Conservation (phyloP, 1,284 basidiomycete species). For the Cystobasidium pallidum region DNA sequence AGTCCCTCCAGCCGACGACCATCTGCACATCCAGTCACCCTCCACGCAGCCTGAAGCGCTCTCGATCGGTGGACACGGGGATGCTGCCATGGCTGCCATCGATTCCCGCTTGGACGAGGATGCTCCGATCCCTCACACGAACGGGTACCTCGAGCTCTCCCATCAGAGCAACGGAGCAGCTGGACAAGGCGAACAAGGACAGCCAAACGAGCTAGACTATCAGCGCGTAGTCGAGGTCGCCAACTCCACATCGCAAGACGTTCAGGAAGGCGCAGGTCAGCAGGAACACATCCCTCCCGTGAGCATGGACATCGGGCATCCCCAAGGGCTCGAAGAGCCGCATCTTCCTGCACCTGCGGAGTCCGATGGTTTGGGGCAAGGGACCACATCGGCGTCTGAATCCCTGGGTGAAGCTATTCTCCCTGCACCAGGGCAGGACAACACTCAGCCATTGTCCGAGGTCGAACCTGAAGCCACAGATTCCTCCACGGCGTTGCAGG, state of each 20-base stretch:
- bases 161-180: too few relatives aligned
- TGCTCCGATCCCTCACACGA: slow-evolving; percentile 32
- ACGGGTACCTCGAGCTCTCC: slow-evolving; percentile 23
- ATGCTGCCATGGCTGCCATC: slow-evolving; percentile 43
- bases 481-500: not conserved
- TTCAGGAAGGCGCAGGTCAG: slow-evolving; percentile 10
- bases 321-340: slow-evolving; percentile 24
- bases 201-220: slow-evolving; percentile 31
- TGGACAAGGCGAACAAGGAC: not conserved
- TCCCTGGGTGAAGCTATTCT: slow-evolving; percentile 14
- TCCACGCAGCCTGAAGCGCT: not conserved
- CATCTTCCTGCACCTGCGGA: slow-evolving; percentile 1
- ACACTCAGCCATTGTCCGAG: not conserved
- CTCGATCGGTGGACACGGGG: slow-evolving; percentile 25
- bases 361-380: not conserved
- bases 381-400: slow-evolving; percentile 2
- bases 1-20: slow-evolving; percentile 11
- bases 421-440: slow-evolving; percentile 25
- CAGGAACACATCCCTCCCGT: slow-evolving; percentile 27
- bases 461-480: slow-evolving; percentile 22
- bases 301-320: slow-evolving; percentile 40
- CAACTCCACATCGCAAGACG: not conserved
- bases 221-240: slow-evolving; percentile 12
- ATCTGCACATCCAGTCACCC: slow-evolving; percentile 10
- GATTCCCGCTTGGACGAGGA: slow-evolving; percentile 36